Evolutionary conservation across 352 stramenopile species (phyloP).

Genomic region (Elongisporangium undulatum): DNA sequence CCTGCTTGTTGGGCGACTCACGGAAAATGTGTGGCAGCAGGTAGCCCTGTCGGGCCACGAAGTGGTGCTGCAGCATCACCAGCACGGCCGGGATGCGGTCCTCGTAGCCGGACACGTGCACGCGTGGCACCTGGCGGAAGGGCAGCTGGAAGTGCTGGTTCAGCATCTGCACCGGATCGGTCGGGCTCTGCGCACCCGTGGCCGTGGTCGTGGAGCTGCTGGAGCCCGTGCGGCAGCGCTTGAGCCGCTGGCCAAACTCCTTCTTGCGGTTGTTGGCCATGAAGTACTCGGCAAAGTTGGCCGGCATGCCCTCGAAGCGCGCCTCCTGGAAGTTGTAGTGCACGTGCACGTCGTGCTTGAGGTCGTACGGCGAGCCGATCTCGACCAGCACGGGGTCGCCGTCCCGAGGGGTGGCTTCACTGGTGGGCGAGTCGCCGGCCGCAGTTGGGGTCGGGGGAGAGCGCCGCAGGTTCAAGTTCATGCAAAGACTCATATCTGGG

Average conservation of each 20-base stretch:
- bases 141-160: slow-evolving; percentile 86
- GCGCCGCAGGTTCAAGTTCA: background rate
- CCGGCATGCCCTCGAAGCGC: slow-evolving; percentile 81
- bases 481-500: background rate
- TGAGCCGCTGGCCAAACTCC: slow-evolving; percentile 18
- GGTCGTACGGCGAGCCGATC: slow-evolving; percentile 71
- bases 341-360: slow-evolving; percentile 83
- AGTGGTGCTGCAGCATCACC: slow-evolving; percentile 83
- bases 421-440: background rate
- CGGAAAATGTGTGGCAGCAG: slow-evolving; percentile 82
- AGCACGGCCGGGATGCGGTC: slow-evolving; percentile 82
- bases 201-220: slow-evolving; percentile 27
- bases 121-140: slow-evolving; percentile 65
- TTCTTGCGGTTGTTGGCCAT: slow-evolving; percentile 18
- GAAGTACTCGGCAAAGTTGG: slow-evolving; percentile 79
- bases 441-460: background rate
- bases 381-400: slow-evolving; percentile 33
- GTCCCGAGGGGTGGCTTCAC: slow-evolving; percentile 5
- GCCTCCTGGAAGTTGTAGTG: slow-evolving; percentile 85
- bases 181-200: slow-evolving; percentile 5
- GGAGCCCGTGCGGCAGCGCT: slow-evolving; percentile 35
- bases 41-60: slow-evolving; percentile 61
- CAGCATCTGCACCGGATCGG: slow-evolving; percentile 43
- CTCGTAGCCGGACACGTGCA: slow-evolving; percentile 58
- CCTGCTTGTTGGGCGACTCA: slow-evolving; percentile 82